A percentile compares a stretch with the other conserved stretches of the same genome.
Evolutionary conservation across 2,329 filamentous ascomycete genomes (phyloP).

Genomic region (Aureobasidium sp.): DNA sequence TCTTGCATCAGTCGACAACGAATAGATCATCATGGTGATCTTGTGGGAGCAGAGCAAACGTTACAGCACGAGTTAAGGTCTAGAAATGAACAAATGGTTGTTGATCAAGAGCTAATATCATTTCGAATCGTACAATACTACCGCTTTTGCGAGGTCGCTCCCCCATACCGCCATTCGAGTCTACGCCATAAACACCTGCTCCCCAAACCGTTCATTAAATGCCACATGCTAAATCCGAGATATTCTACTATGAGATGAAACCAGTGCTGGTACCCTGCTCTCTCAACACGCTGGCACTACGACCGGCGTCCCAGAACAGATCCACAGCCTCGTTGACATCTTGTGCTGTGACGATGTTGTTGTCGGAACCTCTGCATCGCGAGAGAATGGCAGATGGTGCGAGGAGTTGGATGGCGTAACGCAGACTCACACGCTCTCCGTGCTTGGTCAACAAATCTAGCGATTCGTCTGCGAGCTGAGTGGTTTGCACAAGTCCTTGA

Average conservation of each 20-base stretch:
- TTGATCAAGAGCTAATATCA: not conserved
- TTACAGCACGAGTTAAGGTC: not conserved
- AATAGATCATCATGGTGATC: not conserved
- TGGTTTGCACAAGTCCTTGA: conserved; percentile 43
- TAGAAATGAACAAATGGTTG: not conserved
- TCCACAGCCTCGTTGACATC: conserved; percentile 47
- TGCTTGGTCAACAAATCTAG: conserved; percentile 80
- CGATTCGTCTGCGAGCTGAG: conserved; percentile 71
- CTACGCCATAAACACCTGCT: conserved; percentile 3
- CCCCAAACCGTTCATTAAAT: not conserved
- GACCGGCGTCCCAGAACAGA: conserved; percentile 41
- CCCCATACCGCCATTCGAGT: not conserved
- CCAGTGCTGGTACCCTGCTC: conserved; percentile 21
- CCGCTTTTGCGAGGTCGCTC: not conserved
- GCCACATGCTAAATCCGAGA: not conserved
- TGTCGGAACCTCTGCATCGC: conserved; percentile 49
- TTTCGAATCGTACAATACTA: not conserved
- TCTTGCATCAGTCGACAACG: not conserved
- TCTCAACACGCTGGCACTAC: conserved; percentile 35
- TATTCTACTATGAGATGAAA: conserved; percentile 24
- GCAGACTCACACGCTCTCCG: conserved; percentile 78
- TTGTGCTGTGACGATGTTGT: conserved; percentile 37
- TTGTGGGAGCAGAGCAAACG: not conserved
- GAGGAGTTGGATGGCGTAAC: conserved; percentile 88
- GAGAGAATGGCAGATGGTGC: conserved; percentile 87